Conservation (phyloP, 345 rosid species). For the Arabis alpina region DNA sequence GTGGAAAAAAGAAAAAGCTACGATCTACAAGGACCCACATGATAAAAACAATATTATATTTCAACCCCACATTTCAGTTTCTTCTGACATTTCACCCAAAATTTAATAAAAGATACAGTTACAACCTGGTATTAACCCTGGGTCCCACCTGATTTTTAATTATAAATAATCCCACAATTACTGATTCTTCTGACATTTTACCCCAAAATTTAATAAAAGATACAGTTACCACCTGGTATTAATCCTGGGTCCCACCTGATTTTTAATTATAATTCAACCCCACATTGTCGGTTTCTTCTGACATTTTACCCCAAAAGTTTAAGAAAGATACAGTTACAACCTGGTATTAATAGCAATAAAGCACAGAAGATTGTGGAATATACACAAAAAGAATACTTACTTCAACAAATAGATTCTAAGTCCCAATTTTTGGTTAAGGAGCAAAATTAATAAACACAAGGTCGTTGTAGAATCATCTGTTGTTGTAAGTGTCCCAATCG, state of each 20-base stretch:
- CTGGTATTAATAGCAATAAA: not conserved
- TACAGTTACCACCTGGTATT: not conserved
- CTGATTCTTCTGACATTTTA: not conserved
- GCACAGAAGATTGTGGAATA: conserved; percentile 25
- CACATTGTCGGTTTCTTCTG: not conserved
- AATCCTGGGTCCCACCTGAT: too few species aligned
- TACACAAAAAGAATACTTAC: conserved; percentile 24
- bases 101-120: not conserved
- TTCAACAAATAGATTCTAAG: conserved; percentile 8
- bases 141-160: too few species aligned
- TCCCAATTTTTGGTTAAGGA: conserved; percentile 24
- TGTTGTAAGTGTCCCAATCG: conserved; percentile 81
- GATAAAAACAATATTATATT: too few species aligned
- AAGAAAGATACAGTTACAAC: not conserved
- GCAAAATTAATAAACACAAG: conserved; percentile 23
- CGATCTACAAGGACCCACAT: conserved; percentile 27
- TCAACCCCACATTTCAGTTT: not conserved
- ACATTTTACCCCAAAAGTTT: conserved; percentile 5
- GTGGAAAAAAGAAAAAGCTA: conserved; percentile 21
- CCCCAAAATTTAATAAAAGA: not conserved
- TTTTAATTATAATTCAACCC: not conserved
- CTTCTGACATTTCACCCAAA: not conserved
- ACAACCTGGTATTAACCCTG: too few species aligned
- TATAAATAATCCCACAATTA: too few species aligned
- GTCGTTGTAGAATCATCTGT: conserved; percentile 28